These are phyloP conservation scores for Quercus parvula DNA, from an alignment of 306 rosid genomes.

Conservation along the genomic window DNA sequence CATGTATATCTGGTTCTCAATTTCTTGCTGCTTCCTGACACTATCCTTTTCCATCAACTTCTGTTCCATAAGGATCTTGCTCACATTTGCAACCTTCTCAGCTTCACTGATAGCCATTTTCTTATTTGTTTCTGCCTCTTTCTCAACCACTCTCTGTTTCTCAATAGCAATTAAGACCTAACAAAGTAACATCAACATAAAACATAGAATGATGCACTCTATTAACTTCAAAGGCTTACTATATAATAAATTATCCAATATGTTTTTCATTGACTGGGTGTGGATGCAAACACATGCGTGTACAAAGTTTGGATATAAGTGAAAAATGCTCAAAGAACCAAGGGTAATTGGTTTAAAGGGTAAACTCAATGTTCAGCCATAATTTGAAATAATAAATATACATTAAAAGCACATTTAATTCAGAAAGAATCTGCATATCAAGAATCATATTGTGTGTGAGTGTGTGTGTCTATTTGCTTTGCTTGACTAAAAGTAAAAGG, in stretches of 20 bases:
- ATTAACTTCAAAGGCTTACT: not conserved
- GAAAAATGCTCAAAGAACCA: no score
- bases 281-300: not conserved
- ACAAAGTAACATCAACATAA: not conserved
- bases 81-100: no score
- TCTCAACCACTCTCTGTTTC: constrained; percentile 76
- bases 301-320: no score
- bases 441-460: not conserved
- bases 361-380: not conserved
- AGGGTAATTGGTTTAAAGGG: not conserved
- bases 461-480: not conserved
- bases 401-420: not conserved
- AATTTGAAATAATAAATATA: not conserved
- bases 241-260: not conserved
- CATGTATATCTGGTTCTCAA: constrained; percentile 75
- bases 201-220: not conserved
- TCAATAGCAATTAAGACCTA: constrained; percentile 73
- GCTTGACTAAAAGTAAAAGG: not conserved
- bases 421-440: not conserved
- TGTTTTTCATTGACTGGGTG: no score
- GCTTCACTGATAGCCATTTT: constrained; percentile 58
- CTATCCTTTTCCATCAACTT: no score
- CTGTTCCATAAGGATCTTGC: no score
- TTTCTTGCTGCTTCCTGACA: constrained; percentile 57
- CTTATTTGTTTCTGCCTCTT: constrained; percentile 78